Base-by-base conservation (phyloP, 2,329 filamentous ascomycete species). In the Nothophoma quercina region DNA sequence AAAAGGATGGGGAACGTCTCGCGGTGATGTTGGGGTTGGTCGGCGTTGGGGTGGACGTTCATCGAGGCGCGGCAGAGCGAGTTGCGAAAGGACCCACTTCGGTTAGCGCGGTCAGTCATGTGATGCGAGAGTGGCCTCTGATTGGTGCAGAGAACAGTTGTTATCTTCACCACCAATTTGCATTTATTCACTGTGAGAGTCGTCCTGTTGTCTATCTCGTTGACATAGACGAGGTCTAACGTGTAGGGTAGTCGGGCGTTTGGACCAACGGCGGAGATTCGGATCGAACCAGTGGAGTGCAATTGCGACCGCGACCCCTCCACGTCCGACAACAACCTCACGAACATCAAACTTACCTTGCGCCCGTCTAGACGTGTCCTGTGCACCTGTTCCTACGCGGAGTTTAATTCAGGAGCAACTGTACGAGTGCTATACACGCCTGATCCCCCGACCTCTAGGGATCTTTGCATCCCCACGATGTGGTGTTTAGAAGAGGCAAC, bases 1-100 rank as follows among this genome's bases (percentile, higher is more conserved):
- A 57, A 55, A 62, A 65, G 64, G 71, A 72, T 72, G 71, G 64
- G 65, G 70, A 65, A 68, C 61, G 65, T 58, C 55, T 50, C 62
- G 63, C 61, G 55, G 63, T 65, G 63, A 68, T 61, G 63, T 62
- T 61, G 60, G 64, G 56, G 62, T 65, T 65, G 64, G 58, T 65
- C 56, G 62, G 59, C 60, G 65, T 61, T 67, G 63, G 58, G 60
- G 60, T 53, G 49, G 51, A 50, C 45, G 51, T 50, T 48, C 51
- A 36, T 47, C 49, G 22, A 45, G 43, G 43, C 50, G 50, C 50
- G 50, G 50, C 50, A 53, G 43, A 47, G 43, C 50, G 50, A 53
- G 43, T 45, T 32, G 32, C 36, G 22, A 42, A 26, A 28, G 32
- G 15, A 32, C 38, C 32, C 38, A 18, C 21, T 30, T 7, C 33